phyloP scores from a whole-genome alignment of 805 yeast genomes.

The Candida germanica region DNA sequence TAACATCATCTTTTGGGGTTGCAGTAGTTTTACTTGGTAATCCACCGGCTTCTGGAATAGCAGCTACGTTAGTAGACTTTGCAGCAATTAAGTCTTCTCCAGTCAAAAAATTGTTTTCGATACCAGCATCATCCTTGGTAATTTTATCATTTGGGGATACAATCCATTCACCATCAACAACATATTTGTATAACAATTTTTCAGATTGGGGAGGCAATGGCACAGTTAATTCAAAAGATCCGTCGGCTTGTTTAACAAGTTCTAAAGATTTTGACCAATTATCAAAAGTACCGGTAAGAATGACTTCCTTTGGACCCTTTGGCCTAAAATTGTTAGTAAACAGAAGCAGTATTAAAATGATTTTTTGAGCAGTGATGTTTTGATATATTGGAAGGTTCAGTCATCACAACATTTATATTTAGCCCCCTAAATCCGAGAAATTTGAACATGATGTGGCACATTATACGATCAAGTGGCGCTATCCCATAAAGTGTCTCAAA shows the following conservation, averaged over 20 bases:
- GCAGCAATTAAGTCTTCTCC: constrained; percentile 28
- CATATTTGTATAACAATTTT: constrained; percentile 53
- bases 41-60: constrained; percentile 34
- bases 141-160: constrained; percentile 36
- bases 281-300: constrained; percentile 70
- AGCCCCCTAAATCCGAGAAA: too few relatives aligned
- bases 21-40: constrained; percentile 25
- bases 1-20: constrained; percentile 37
- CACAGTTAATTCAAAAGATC: constrained; percentile 56
- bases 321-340: constrained; percentile 39
- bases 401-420: too few relatives aligned
- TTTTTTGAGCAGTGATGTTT: too few relatives aligned
- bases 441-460: too few relatives aligned
- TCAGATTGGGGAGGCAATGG: constrained; percentile 48
- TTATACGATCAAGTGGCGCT: too few relatives aligned
- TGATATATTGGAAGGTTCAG: too few relatives aligned
- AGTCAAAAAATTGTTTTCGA: constrained; percentile 48
- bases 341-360: too few relatives aligned
- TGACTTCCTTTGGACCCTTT: constrained; percentile 48
- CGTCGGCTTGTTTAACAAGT: constrained; percentile 57
- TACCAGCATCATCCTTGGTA: constrained; percentile 49
- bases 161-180: constrained; percentile 70
- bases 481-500: too few relatives aligned
- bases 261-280: constrained; percentile 60
- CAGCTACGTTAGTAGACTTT: constrained; percentile 16